Evolutionary conservation across 73 alveolate species (phyloP).

Genomic region (Blepharisma japonicum): DNA sequence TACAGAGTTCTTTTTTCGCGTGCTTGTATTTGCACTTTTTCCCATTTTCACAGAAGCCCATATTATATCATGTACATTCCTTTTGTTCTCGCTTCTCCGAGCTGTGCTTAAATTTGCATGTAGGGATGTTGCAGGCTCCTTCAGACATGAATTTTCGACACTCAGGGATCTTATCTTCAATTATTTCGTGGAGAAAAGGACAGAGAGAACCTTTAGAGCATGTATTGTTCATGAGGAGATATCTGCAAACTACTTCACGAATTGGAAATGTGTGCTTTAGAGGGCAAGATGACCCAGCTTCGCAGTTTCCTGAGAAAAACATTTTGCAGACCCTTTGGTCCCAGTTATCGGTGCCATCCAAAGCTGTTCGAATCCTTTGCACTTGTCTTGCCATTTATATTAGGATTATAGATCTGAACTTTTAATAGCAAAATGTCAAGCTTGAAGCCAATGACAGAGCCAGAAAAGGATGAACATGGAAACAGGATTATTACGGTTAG

Average conservation of each 20-base stretch:
- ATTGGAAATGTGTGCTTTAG: not conserved
- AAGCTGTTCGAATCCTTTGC: no score
- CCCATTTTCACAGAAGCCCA: conserved; percentile 28
- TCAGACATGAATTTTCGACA: not conserved
- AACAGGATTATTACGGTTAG: not conserved
- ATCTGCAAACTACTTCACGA: not conserved
- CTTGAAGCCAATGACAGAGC: not conserved
- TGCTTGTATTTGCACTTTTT: conserved; percentile 18
- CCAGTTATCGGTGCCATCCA: not conserved
- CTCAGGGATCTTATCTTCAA: not conserved
- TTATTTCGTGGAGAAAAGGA: conserved; percentile 1
- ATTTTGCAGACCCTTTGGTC: not conserved
- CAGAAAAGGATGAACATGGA: not conserved
- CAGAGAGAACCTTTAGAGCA: not conserved
- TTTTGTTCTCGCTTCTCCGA: not conserved
- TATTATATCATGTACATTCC: conserved; percentile 12
- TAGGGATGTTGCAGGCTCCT: not conserved
- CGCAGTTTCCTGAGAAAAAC: not conserved
- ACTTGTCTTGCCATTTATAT: no score
- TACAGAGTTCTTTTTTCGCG: not conserved
- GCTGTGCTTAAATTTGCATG: not conserved
- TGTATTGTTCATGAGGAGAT: not conserved
- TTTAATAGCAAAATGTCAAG: no score
- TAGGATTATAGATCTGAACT: no score
- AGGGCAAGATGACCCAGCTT: not conserved